Base-by-base conservation (phyloP, 805 yeast species). In the Saccharomycopsis fermentans region DNA sequence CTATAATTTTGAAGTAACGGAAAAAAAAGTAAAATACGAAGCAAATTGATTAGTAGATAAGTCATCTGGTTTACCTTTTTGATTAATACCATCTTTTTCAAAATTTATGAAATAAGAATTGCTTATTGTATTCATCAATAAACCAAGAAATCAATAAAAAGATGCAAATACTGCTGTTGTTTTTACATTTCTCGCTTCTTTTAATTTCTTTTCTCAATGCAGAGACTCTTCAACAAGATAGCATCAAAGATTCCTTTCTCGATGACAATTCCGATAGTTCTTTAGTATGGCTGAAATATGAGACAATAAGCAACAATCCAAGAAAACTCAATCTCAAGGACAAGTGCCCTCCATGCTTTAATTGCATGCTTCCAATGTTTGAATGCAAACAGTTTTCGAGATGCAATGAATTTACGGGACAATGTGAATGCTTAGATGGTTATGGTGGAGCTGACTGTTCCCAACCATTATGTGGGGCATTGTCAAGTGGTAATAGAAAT, bases 391-490 rank as follows among this genome's bases (percentile, higher is more conserved):
- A 94, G 66, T 94, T 84, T 67, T 90, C 96, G 29, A 72, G 71
- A n/a, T 94, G 99, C 73, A 88, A 94, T 69, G 80, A 85, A 36
- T 89, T 76, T 70, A 87, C 92, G 4, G 99, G 99, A 1, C 78
- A 84, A 67, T 94, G 99, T 74, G 95, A 88, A 57, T 94, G 99
- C 73, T 81, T 89, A 50, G 83, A 82, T 40, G 99, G 99, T 0
- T 94, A 86, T 73, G 97, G 96, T 2, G 97, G 98, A 6, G 82
- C 83, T 66, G 97, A 94, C 69, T 94, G 99, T 71, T 79, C 90
- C 1, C 79, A 80, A 65, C 97, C 99, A 1, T 71, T 80, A 26
- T 94, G 99, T 74, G 99, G 98, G 1, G 77, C 89, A 0, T 75
- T 91, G 17, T 71, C 83, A 0, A 83, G 81, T 62, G 90, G 87